Conservation (phyloP, 768 basidiomycete species). For the Baorangia bicolor region DNA sequence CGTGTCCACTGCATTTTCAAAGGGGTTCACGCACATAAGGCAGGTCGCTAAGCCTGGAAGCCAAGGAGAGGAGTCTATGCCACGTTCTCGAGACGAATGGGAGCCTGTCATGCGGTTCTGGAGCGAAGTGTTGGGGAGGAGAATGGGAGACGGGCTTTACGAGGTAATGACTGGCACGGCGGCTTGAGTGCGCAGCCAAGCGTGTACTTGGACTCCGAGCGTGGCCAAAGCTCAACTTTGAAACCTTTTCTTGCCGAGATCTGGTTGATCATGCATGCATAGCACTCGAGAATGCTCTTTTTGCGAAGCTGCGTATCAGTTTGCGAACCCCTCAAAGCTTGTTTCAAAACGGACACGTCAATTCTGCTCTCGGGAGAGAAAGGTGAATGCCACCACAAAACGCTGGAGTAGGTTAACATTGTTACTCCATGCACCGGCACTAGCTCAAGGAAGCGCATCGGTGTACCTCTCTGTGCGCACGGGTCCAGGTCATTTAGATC, state of each 20-base stretch:
- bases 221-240: neutral
- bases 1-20: constrained; percentile 54
- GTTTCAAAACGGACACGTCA: neutral
- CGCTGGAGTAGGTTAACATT: no score
- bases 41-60: constrained; percentile 47
- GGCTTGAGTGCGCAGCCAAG: neutral
- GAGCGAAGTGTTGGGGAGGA: constrained; percentile 62
- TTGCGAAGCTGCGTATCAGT: neutral
- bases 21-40: constrained; percentile 51
- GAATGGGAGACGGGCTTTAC: constrained; percentile 61
- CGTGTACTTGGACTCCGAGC: neutral
- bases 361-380: neutral
- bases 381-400: neutral
- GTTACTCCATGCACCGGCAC: no score
- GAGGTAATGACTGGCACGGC: constrained; percentile 54
- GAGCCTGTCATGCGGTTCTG: constrained; percentile 84
- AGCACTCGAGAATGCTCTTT: no score
- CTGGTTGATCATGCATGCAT: neutral
- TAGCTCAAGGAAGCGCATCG: neutral
- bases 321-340: no score
- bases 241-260: neutral
- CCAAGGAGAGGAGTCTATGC: constrained; percentile 60
- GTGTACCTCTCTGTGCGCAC: no score
- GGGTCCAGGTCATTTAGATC: no score
- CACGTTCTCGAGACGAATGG: constrained; percentile 74